Evolutionary conservation across 176 grass and related monocot genomes (phyloP).

Genomic region (Stipa capillata): DNA sequence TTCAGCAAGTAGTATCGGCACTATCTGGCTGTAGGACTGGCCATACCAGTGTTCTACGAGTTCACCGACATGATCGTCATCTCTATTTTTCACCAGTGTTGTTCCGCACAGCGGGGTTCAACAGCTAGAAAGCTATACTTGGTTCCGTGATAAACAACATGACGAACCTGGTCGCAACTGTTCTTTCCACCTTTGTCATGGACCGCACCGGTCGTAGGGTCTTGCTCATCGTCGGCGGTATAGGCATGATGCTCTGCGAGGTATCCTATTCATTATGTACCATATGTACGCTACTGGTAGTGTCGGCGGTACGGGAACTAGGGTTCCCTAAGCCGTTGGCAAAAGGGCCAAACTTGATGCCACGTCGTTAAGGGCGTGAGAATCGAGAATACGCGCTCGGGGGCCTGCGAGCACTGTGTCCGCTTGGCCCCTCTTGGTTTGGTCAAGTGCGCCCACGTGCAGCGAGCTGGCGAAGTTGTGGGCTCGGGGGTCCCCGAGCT

Average conservation of each 20-base stretch:
- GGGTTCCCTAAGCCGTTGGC: no score
- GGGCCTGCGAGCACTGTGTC: no score
- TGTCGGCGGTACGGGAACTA: no score
- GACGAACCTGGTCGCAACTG: constrained; percentile 1
- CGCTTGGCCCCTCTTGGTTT: no score
- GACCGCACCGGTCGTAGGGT: constrained; percentile 21
- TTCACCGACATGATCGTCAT: constrained; percentile 32
- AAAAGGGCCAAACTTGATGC: no score
- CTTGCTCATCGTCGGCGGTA: no score
- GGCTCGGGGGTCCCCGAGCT: no score
- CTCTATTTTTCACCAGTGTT: constrained; percentile 27
- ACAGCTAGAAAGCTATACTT: constrained; percentile 10
- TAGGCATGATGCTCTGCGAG: constrained; percentile 27
- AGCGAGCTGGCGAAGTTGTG: no score
- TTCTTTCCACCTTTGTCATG: constrained; percentile 7
- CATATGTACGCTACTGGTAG: no score
- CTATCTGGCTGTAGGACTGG: constrained; percentile 24
- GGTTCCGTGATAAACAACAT: constrained; percentile 15
- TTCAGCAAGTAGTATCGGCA: constrained; percentile 2
- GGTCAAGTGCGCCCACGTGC: no score
- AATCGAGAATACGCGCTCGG: no score
- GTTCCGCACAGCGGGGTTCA: constrained; percentile 35
- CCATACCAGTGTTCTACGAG: constrained; percentile 27
- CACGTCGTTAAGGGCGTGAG: no score
- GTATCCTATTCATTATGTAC: constrained; percentile 39